phyloP scores from a whole-genome alignment of 768 basidiomycete genomes.

The Mycena chlorophos region DNA sequence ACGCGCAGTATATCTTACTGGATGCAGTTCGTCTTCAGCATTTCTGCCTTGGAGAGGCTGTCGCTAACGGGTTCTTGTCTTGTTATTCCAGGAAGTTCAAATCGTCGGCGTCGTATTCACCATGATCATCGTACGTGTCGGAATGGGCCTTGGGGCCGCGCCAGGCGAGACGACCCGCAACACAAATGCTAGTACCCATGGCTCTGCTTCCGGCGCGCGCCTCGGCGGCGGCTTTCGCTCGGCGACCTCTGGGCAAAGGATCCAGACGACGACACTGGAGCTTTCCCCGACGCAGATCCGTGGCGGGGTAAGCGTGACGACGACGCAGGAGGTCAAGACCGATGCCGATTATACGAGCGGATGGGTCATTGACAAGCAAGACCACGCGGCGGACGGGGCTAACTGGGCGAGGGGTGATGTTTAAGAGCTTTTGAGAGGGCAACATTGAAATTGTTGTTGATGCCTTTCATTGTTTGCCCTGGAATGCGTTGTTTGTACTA shows the following conservation, averaged over 20 bases:
- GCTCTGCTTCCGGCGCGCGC: neutral
- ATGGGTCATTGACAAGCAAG: too few relatives aligned
- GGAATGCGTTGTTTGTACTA: too few relatives aligned
- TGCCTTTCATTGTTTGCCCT: too few relatives aligned
- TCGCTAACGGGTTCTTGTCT: neutral
- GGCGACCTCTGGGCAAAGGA: neutral
- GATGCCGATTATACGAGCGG: neutral
- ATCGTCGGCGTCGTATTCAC: neutral
- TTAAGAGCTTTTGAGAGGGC: too few relatives aligned
- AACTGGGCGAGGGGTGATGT: too few relatives aligned
- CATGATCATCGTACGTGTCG: neutral
- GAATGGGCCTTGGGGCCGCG: neutral
- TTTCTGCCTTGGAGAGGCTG: too few relatives aligned
- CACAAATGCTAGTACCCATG: too few relatives aligned
- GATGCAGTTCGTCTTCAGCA: conserved; percentile 19
- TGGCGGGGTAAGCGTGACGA: neutral
- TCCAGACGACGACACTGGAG: neutral
- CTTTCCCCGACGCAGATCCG: neutral
- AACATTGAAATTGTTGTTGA: too few relatives aligned
- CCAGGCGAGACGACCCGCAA: neutral
- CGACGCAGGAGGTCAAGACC: neutral
- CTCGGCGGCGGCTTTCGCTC: neutral
- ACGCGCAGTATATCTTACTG: conserved; percentile 20
- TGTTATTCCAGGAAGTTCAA: neutral
- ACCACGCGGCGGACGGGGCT: too few relatives aligned